Base-by-base conservation (phyloP, 345 rosid genomes). In the Kernera saxatilis region DNA sequence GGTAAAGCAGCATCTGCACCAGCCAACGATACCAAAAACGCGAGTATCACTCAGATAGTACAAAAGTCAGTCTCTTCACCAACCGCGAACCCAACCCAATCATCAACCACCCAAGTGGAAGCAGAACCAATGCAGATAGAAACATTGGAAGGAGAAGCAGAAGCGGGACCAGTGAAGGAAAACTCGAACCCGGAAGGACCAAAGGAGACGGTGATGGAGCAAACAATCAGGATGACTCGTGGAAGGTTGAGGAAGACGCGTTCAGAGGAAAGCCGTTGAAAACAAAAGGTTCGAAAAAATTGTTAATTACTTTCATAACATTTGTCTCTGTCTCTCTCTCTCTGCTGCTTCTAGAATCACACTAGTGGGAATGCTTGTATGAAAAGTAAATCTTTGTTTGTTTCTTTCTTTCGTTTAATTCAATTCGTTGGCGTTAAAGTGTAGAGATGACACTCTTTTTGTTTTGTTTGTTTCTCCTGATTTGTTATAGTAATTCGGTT, bases 171-270 rank as follows among this genome's bases (percentile, higher is more conserved):
- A 15, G 49, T 41, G 10, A 67, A 65, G 52, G 88, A 78, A 53
- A 80, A 33, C 15, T 9, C 76, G 15, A 71, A 81, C 23, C 58
- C 75, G 19, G 79, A 89, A 18, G 70, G 36, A 27, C 70, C 88
- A 0, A 85, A 82, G 58, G 96, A 85, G 68, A 83, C 83, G 0
- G 36, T 85, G 8, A 81, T 84, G 84, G 91, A 87, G 14, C 85
- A 79, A 64, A 63, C 81, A 3, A 68, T 77, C 14, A 81, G 69
- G 23, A 61, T 74, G 29, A 81, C 96, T 33, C 83, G 90, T 23
- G 74, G 33, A 53, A 81, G 68, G 64, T 60, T 75, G 80, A 86
- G 85, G 85, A 91, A 77, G 81, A 46, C 78, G 30, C 88, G 81
- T 13, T 71, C 94, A 0, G 80, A 46, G 18, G 74, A 79, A 21